These are phyloP conservation scores for carrot (Daucus carota) DNA, from an alignment of 129 eudicot species.

Conservation along the genomic window DH1_v3.0 NC_030386.2:36842001-36842500, in stretches of 20 bases:
- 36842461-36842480: constrained; percentile 23
- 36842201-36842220: constrained; percentile 13
- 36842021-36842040: constrained; percentile 12
- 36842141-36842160: constrained; percentile 16
- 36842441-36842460: constrained; percentile 3
- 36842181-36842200: constrained; percentile 14
- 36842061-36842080: constrained; percentile 7
- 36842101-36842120: constrained; percentile 36
- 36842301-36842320: constrained; percentile 21
- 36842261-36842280: constrained; percentile 15
- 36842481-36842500: constrained; percentile 25
- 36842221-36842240: constrained; percentile 14
- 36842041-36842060: constrained; percentile 11
- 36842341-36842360: constrained; percentile 9
- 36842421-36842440: constrained; percentile 5
- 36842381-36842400: constrained; percentile 9
- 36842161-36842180: constrained; percentile 24
- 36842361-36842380: constrained; percentile 5
- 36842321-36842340: constrained; percentile 21
- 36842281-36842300: constrained; percentile 8
- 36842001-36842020: constrained; percentile 10
- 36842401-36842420: neutral
- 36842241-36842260: constrained; percentile 13
- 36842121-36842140: constrained; percentile 8
- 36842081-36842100: constrained; percentile 14